Conservation (phyloP, 2,329 filamentous ascomycete species). For the Fusarium irregulare region DNA sequence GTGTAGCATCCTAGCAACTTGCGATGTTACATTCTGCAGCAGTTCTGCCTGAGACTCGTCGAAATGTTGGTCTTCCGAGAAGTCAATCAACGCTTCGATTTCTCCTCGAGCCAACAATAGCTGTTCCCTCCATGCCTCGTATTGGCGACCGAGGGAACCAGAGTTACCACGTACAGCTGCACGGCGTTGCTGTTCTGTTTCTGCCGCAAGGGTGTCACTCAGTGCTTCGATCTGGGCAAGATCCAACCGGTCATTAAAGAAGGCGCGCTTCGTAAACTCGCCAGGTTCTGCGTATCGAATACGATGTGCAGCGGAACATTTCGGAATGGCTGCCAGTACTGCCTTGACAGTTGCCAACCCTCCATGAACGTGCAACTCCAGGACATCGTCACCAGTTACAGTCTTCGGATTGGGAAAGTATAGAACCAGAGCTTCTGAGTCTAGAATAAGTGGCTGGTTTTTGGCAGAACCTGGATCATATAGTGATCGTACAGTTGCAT, state of each 20-base stretch:
- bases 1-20: slow-evolving; percentile 70
- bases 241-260: slow-evolving; percentile 86
- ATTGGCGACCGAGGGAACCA: slow-evolving; percentile 75
- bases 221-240: slow-evolving; percentile 83
- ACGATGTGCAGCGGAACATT: slow-evolving; percentile 51
- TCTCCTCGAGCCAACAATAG: slow-evolving; percentile 87
- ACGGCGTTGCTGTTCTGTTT: slow-evolving; percentile 93
- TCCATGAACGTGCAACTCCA: slow-evolving; percentile 95
- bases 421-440: slow-evolving; percentile 82
- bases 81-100: slow-evolving; percentile 95
- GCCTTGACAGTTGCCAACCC: slow-evolving; percentile 89
- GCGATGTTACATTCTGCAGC: slow-evolving; percentile 73
- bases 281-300: slow-evolving; percentile 93
- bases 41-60: slow-evolving; percentile 84
- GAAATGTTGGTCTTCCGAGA: slow-evolving; percentile 97
- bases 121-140: slow-evolving; percentile 83
- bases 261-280: slow-evolving; percentile 94
- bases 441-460: slow-evolving; percentile 67
- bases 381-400: slow-evolving; percentile 90
- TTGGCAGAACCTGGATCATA: slow-evolving; percentile 60
- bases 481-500: slow-evolving; percentile 80
- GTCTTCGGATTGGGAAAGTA: slow-evolving; percentile 85
- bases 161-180: slow-evolving; percentile 84
- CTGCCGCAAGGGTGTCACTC: slow-evolving; percentile 70
- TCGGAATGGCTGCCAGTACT: slow-evolving; percentile 80